Base-by-base conservation (phyloP, 768 basidiomycete genomes). In the Boletus sp. region DNA sequence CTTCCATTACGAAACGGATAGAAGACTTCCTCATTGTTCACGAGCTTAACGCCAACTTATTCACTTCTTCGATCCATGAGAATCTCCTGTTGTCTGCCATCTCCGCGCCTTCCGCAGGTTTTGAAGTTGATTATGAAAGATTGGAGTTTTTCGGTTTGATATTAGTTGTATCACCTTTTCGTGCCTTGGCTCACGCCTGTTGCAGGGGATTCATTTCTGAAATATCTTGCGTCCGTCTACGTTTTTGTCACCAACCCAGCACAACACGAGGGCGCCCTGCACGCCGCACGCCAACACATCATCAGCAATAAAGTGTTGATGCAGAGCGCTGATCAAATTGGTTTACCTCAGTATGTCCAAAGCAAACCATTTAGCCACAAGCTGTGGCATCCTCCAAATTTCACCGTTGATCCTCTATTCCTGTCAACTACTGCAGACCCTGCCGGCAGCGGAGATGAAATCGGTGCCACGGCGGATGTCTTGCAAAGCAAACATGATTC, bases 71-170 rank as follows among this genome's bases (percentile, higher is more conserved):
- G n/a, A 79, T 94, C 44, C 71, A 77, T 15, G 87, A 89, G 63
- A 71, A 79, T 30, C 75, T 83, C 24, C 74, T 94, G 40, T 79
- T 84, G 47, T 75, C 78, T 39, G 90, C 93, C 10, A 75, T 92
- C 40, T 85, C 84, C 58, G 76, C 90, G 0, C 87, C 89, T 8
- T 84, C 89, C 9, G 84, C 84, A 35, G 81, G 82, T 32, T 77
- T 82, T 47, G 90, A 89, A 61, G 78, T 79, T 57, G 81, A 94
- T 73, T 94, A 94, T 70, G 90, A 95, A 72, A 84, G 92, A 36
- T 73, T 93, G 46, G 93, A 94, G 69, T 77, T 93, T 49, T 79
- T 94, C 15, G 92, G 91, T 92, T 63, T 56, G 76, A 53, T 42
- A 59, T 58, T 40, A 42, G 29, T 55, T 42, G 46, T 29, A 50